Evolutionary conservation across 306 rosid genomes (phyloP).

Genomic region (Dicorynia guianensis): DNA sequence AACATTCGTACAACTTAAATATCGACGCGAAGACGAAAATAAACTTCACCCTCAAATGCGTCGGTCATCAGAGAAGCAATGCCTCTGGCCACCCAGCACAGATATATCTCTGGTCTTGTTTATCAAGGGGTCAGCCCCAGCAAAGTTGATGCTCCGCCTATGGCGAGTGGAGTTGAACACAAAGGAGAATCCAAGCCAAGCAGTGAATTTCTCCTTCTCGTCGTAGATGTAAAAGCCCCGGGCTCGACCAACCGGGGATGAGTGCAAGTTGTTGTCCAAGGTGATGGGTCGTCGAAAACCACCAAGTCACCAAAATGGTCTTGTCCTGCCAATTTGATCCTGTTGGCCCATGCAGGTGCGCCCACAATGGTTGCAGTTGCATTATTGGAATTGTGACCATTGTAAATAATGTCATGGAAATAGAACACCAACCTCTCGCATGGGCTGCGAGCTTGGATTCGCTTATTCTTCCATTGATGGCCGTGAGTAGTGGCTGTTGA

Average conservation of each 20-base stretch:
- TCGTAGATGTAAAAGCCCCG: constrained; percentile 56
- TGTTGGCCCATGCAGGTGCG: constrained; percentile 51
- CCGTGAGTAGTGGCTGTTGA: neutral
- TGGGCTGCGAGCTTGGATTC: constrained; percentile 18
- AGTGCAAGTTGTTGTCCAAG: constrained; percentile 46
- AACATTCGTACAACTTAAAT: constrained; percentile 51
- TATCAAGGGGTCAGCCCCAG: constrained; percentile 54
- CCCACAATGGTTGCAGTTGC: constrained; percentile 40
- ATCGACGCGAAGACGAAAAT: constrained; percentile 50
- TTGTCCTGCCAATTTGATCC: constrained; percentile 41
- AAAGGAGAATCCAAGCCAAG: constrained; percentile 58
- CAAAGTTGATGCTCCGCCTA: constrained; percentile 48
- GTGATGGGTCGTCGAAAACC: constrained; percentile 59
- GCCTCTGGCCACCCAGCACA: constrained; percentile 53
- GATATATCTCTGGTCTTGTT: constrained; percentile 51
- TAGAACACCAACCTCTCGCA: constrained; percentile 52
- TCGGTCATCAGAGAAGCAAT: constrained; percentile 49
- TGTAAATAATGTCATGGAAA: constrained; percentile 59
- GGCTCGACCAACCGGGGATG: constrained; percentile 50
- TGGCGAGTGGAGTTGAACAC: constrained; percentile 48
- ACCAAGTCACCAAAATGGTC: constrained; percentile 54
- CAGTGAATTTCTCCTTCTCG: constrained; percentile 45
- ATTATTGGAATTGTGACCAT: constrained; percentile 43
- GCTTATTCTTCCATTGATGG: too few relatives aligned
- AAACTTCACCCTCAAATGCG: constrained; percentile 51